These are phyloP conservation scores for Limonium bicolor DNA, from an alignment of 148 eudicot genomes.

Conservation along the genomic window DNA sequence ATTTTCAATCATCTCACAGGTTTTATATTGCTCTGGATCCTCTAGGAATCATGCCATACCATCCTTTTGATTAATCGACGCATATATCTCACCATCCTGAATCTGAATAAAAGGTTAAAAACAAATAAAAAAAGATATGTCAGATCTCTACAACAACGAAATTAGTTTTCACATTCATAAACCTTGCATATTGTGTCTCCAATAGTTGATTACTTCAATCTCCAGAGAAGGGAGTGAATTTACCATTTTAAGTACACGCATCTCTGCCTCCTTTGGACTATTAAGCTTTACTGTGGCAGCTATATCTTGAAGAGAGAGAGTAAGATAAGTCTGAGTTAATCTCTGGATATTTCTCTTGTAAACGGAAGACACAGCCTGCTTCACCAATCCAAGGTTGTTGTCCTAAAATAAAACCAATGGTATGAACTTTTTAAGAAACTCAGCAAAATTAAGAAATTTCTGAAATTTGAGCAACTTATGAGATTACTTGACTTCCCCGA, in stretches of 20 bases:
- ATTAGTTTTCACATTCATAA: too few species aligned
- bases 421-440: too few species aligned
- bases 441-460: background rate
- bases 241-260: slow-evolving; percentile 98
- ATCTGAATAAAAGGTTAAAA: slow-evolving; percentile 26
- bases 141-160: too few species aligned
- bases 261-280: slow-evolving; percentile 78
- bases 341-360: slow-evolving; percentile 83
- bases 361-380: slow-evolving; percentile 73
- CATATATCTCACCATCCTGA: slow-evolving; percentile 77
- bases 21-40: slow-evolving; percentile 93
- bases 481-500: too few species aligned
- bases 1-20: slow-evolving; percentile 81
- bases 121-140: background rate
- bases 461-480: too few species aligned
- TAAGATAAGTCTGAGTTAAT: slow-evolving; percentile 90
- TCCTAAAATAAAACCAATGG: slow-evolving; percentile 58
- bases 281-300: slow-evolving; percentile 63
- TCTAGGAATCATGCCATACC: slow-evolving; percentile 97
- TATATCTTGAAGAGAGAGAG: slow-evolving; percentile 85
- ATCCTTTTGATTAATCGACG: slow-evolving; percentile 92
- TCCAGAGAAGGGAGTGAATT: too few species aligned
- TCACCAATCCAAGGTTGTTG: slow-evolving; percentile 70
- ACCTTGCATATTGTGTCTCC: too few species aligned
- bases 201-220: too few species aligned